Evolutionary conservation across 2,329 filamentous ascomycete genomes (phyloP), one percentile per base, ranked within the genome.

Genomic region (Sclerotinia nivalis): DNA sequence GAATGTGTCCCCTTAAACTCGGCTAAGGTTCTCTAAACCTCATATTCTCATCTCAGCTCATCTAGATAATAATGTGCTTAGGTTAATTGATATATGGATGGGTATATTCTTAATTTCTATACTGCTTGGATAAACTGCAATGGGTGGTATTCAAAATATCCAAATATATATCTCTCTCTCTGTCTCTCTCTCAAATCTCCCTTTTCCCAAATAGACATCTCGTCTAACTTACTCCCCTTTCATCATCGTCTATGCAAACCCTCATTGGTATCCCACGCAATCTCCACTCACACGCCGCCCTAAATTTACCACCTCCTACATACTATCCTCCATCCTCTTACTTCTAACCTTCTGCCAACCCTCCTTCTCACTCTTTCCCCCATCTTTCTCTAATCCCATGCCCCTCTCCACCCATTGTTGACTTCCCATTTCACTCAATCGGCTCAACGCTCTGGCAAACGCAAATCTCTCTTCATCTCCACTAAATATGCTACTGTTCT

Each of bases 401-500:
- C 88, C 94, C 20, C 93, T 82, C 81, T 98, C 95, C 4, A 98
- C 92, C 96, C 96, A 99, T 79, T 97, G 91, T 79, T 89, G 88
- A 79, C 93, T 96, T 28, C 93, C 93, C 96, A 99, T 99, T 81
- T 98, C 93, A 68, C 85, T 91, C 72, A 99, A 82, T 69, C 96
- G 84, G 68, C 91, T 94, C 75, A 98, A 80, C 1, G 96, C 96
- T 68, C 96, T 84, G 34, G 93, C 93, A 83, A 99, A 99, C 0
- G 96, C 96, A 82, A 99, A 99, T 0, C 93, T 88, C 81, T 99
- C 96, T 82, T 99, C 96, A 70, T 97, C 96, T 54, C 96, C 96
- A 1, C 91, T 92, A 80, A 99, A 99, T 52, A 98, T 87, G 74
- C 87, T 92, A 55, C 90, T 93, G 74, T 89, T 90, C 83, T 97